These are phyloP conservation scores for Tolypocladium guangdongense DNA, from an alignment of 2,329 filamentous ascomycete species.

Conservation along the genomic window DNA sequence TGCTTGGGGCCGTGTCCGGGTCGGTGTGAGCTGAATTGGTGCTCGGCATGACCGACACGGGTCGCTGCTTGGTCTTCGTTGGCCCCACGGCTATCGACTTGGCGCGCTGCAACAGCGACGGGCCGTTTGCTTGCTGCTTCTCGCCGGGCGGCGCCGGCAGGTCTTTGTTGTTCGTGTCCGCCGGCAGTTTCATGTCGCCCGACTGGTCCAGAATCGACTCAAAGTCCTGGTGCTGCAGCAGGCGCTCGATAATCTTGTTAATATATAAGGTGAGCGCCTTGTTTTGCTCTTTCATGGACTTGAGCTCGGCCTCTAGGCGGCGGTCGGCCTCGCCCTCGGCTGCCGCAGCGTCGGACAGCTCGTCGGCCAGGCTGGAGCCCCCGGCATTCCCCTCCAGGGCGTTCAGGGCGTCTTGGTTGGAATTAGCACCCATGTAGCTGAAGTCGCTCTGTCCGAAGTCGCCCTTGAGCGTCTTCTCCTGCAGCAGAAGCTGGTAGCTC, in stretches of 20 bases:
- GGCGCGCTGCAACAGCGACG: slow-evolving; percentile 48
- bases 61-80: slow-evolving; percentile 37
- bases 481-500: slow-evolving; percentile 88
- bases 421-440: slow-evolving; percentile 49
- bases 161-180: slow-evolving; percentile 72
- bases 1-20: slow-evolving; percentile 64
- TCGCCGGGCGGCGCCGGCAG: slow-evolving; percentile 55
- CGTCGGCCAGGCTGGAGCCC: slow-evolving; percentile 66
- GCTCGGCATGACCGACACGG: slow-evolving; percentile 45
- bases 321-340: slow-evolving; percentile 51
- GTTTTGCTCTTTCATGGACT: slow-evolving; percentile 80
- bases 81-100: slow-evolving; percentile 46
- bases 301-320: slow-evolving; percentile 67
- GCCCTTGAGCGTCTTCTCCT: slow-evolving; percentile 90
- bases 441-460: slow-evolving; percentile 81
- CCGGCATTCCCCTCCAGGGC: slow-evolving; percentile 47
- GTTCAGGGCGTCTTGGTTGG: slow-evolving; percentile 53
- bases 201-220: slow-evolving; percentile 86
- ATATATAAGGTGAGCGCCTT: slow-evolving; percentile 96
- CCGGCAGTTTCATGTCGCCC: slow-evolving; percentile 34
- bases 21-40: slow-evolving; percentile 41
- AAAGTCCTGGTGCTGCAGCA: slow-evolving; percentile 89
- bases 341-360: slow-evolving; percentile 61
- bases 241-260: slow-evolving; percentile 95
- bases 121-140: slow-evolving; percentile 23